These are phyloP conservation scores for Rhynchospora pubera DNA, from an alignment of 176 grass and related monocot species.

Conservation along the genomic window DNA sequence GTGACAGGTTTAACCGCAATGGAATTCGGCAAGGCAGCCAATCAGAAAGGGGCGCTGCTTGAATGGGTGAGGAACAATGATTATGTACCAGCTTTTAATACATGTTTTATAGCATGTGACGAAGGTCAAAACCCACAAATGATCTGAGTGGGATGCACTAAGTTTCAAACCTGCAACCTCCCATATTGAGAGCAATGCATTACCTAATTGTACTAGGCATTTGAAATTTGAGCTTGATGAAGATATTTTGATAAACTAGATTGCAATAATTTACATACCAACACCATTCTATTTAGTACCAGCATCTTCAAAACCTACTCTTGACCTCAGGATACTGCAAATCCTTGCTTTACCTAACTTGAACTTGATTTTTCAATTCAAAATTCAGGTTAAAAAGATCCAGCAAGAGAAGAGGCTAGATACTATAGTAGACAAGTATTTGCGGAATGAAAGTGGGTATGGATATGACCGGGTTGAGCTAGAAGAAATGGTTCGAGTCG, in stretches of 20 bases:
- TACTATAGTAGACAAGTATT: conserved; percentile 59
- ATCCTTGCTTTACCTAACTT: background rate
- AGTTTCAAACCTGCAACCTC: no score
- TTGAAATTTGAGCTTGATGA: background rate
- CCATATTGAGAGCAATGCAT: no score
- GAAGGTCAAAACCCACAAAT: no score
- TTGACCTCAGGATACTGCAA: background rate
- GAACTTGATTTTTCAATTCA: background rate
- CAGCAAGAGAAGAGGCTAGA: conserved; percentile 81
- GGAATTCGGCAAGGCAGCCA: conserved; percentile 71
- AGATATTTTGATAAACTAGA: background rate
- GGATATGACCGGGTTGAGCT: conserved; percentile 64
- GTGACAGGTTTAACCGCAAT: conserved; percentile 70
- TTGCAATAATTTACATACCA: background rate
- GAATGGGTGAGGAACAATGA: conserved; percentile 61
- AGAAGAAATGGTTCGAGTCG: conserved; percentile 81
- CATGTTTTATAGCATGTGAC: no score
- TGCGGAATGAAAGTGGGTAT: conserved; percentile 20
- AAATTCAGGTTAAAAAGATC: conserved; percentile 66
- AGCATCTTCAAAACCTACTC: background rate
- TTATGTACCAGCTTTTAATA: background rate
- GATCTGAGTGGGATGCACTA: no score
- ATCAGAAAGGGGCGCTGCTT: conserved; percentile 85
- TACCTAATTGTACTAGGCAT: background rate
- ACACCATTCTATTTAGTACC: background rate